These are phyloP conservation scores for Cercophora sp. DNA, from an alignment of 495 filamentous ascomycete genomes.

Conservation along the genomic window DNA sequence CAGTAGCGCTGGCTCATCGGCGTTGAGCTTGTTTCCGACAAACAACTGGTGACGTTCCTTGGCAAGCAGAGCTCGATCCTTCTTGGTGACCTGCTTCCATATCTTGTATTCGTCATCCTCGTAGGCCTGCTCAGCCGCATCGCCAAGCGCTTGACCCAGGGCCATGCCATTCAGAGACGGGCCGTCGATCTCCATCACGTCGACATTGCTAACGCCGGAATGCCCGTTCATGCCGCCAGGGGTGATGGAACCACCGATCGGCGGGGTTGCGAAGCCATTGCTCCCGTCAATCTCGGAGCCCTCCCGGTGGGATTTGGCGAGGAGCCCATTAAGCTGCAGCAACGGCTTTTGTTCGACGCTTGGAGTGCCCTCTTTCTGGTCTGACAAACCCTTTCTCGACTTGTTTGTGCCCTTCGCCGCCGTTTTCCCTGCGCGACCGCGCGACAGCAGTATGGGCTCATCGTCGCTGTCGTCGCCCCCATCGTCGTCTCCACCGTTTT, in stretches of 20 bases:
- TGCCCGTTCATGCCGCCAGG: constrained; percentile 70
- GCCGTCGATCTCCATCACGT: constrained; percentile 79
- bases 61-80: constrained; percentile 84
- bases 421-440: constrained; percentile 88
- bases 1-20: constrained; percentile 81
- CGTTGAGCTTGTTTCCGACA: constrained; percentile 74
- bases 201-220: constrained; percentile 63
- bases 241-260: constrained; percentile 70
- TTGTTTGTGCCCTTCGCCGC: constrained; percentile 72
- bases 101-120: constrained; percentile 91
- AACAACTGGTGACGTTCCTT: constrained; percentile 78
- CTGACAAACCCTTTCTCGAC: constrained; percentile 70
- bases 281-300: constrained; percentile 59
- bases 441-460: constrained; percentile 95
- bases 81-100: constrained; percentile 98
- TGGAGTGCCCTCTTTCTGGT: constrained; percentile 77
- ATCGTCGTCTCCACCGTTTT: constrained; percentile 72
- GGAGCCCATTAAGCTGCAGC: constrained; percentile 49
- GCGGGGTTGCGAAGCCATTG: constrained; percentile 82
- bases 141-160: constrained; percentile 47
- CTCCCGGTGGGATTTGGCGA: constrained; percentile 45
- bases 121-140: constrained; percentile 49
- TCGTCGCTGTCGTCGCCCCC: constrained; percentile 90
- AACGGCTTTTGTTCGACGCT: constrained; percentile 59
- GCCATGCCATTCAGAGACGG: constrained; percentile 59